Evolutionary conservation across 2,329 filamentous ascomycete genomes (phyloP).

Genomic region (Phialophora macrospora): DNA sequence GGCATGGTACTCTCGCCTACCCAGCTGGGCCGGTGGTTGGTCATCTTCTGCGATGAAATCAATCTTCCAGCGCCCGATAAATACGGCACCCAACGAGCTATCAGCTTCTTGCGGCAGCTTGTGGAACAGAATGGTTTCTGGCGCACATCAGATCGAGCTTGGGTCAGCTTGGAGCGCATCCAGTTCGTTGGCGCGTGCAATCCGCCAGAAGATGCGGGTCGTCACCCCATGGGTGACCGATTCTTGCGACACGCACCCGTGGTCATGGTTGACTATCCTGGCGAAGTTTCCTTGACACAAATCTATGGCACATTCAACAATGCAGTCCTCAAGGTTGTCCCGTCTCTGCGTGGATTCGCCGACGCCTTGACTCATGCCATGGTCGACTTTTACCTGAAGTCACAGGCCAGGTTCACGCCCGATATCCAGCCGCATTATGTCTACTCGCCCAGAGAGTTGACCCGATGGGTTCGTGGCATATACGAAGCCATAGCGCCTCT

Average conservation of each 20-base stretch:
- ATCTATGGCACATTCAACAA: constrained; percentile 99
- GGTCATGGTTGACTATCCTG: constrained; percentile 99
- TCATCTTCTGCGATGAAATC: constrained; percentile 99
- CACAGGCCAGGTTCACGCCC: constrained; percentile 90
- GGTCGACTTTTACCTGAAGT: constrained; percentile 95
- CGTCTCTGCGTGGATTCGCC: constrained; percentile 90
- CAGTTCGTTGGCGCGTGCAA: constrained; percentile 99
- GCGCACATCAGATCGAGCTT: constrained; percentile 95
- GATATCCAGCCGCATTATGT: constrained; percentile 99
- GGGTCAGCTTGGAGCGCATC: constrained; percentile 96
- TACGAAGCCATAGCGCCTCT: constrained; percentile 96
- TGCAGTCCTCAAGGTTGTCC: constrained; percentile 95
- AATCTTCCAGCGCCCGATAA: constrained; percentile 97
- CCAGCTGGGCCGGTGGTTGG: constrained; percentile 96
- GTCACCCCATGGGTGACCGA: constrained; percentile 88
- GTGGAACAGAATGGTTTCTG: constrained; percentile 99
- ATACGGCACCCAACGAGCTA: constrained; percentile 95
- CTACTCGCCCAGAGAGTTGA: constrained; percentile 97
- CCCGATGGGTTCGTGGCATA: constrained; percentile 94
- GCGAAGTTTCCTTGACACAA: constrained; percentile 89
- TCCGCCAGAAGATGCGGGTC: constrained; percentile 93
- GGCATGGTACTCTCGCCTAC: constrained; percentile 94
- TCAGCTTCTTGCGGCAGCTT: constrained; percentile 94
- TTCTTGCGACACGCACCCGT: constrained; percentile 97
- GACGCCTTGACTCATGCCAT: constrained; percentile 95